Conservation (phyloP, 2,329 filamentous ascomycete species). For the Colletotrichum theobromicola region DNA sequence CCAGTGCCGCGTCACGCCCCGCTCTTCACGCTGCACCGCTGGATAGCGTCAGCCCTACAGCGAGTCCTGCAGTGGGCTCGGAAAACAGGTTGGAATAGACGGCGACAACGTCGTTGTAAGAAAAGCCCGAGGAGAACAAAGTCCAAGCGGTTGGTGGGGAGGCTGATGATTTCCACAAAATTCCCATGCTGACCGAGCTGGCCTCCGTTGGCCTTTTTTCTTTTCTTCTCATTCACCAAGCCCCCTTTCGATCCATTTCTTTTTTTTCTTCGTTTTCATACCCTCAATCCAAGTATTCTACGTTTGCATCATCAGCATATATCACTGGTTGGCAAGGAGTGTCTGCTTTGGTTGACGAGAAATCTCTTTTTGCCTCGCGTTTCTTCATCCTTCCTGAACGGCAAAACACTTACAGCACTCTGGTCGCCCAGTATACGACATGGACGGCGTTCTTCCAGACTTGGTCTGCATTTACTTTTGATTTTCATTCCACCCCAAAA, state of each 20-base stretch:
- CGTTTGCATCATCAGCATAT: slow-evolving; percentile 16
- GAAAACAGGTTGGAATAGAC: neutral
- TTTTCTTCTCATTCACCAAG: neutral
- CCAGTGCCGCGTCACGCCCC: slow-evolving; percentile 65
- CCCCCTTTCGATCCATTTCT: neutral
- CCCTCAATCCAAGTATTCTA: slow-evolving; percentile 21
- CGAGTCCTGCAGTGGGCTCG: slow-evolving; percentile 38
- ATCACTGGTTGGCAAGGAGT: slow-evolving; percentile 8
- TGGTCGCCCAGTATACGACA: slow-evolving; percentile 4
- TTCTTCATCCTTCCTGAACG: neutral
- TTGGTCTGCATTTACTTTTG: neutral
- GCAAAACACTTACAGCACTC: neutral
- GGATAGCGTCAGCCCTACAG: slow-evolving; percentile 68
- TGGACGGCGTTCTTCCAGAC: neutral
- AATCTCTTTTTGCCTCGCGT: neutral
- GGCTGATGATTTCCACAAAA: neutral
- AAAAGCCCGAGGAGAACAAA: neutral
- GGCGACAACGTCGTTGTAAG: neutral
- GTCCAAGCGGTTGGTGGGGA: slow-evolving; percentile 18
- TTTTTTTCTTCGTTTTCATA: slow-evolving; percentile 20
- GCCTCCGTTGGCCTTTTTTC: slow-evolving; percentile 13
- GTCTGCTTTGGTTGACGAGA: neutral
- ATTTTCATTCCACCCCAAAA: neutral
- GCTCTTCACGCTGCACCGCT: slow-evolving; percentile 88
- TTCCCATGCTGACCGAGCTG: slow-evolving; percentile 17